Evolutionary conservation across 208 protist species (phyloP).

Genomic region (Trichomonas tenax): DNA sequence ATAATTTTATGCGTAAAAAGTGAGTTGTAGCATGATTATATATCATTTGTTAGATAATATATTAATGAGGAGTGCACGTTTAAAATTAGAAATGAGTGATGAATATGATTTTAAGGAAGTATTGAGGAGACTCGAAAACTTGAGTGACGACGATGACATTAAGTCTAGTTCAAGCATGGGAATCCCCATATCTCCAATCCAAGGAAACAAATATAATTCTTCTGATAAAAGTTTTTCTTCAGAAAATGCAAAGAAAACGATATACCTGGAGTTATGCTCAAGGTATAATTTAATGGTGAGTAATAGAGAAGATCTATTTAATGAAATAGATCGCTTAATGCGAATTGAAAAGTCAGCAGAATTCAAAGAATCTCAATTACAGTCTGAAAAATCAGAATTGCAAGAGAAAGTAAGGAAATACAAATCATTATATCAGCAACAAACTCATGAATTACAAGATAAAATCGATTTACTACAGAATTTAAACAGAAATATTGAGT

Average conservation of each 20-base stretch:
- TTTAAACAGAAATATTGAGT: not conserved
- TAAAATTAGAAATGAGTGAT: not conserved
- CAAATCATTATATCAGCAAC: not conserved
- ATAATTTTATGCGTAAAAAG: too few species aligned
- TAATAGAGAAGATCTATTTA: not conserved
- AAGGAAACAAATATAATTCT: not conserved
- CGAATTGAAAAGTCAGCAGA: not conserved
- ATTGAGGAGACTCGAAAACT: not conserved
- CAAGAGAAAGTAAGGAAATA: not conserved
- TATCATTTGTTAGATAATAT: too few species aligned
- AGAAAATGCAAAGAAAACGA: not conserved
- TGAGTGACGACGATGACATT: not conserved
- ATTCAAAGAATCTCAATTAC: not conserved
- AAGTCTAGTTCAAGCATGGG: not conserved
- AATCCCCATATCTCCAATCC: not conserved
- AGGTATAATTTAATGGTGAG: not conserved
- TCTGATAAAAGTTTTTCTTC: not conserved
- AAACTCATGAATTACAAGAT: not conserved
- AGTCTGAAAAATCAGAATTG: not conserved
- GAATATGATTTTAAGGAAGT: not conserved
- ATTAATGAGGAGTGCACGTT: not conserved
- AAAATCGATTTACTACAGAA: not conserved
- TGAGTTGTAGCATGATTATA: too few species aligned
- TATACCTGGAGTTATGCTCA: not conserved
- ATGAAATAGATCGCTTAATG: not conserved